phyloP scores from a whole-genome alignment of 1,284 basidiomycete species.

The Golubevia sp. region DNA sequence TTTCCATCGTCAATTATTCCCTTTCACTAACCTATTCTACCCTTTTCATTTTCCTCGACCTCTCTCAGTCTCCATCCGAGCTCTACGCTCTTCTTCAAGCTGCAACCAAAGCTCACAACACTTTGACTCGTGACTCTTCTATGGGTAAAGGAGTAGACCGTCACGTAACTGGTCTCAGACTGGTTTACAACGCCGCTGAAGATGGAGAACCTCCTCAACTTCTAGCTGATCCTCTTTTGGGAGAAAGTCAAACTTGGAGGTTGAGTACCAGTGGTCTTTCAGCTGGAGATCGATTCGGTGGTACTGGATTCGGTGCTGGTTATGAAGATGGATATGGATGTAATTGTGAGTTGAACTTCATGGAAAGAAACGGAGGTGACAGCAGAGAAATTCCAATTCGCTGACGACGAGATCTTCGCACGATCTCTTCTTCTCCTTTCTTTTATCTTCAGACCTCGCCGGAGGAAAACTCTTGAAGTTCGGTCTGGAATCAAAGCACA shows the following conservation, averaged over 20 bases:
- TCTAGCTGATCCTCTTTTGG: slow-evolving; percentile 47
- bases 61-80: slow-evolving; percentile 21
- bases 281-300: slow-evolving; percentile 53
- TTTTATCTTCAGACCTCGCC: slow-evolving; percentile 28
- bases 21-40: too few relatives aligned
- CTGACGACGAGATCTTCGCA: background rate
- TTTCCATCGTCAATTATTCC: slow-evolving; percentile 21
- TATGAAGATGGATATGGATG: slow-evolving; percentile 56
- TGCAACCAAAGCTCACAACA: slow-evolving; percentile 76
- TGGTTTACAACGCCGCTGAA: slow-evolving; percentile 56
- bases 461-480: slow-evolving; percentile 58
- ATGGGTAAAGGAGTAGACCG: slow-evolving; percentile 87
- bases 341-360: slow-evolving; percentile 28
- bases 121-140: slow-evolving; percentile 77
- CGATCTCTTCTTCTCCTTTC: background rate
- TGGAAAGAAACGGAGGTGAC: too few relatives aligned
- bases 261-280: slow-evolving; percentile 53
- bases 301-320: slow-evolving; percentile 57
- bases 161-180: slow-evolving; percentile 83
- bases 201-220: slow-evolving; percentile 21
- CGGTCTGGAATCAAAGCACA: slow-evolving; percentile 55
- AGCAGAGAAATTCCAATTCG: background rate
- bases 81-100: slow-evolving; percentile 69
- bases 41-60: too few relatives aligned
- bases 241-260: slow-evolving; percentile 52